These are phyloP conservation scores for rapeseed (Brassica napus) DNA, from an alignment of 345 rosid genomes.

Conservation along the genomic window DNA sequence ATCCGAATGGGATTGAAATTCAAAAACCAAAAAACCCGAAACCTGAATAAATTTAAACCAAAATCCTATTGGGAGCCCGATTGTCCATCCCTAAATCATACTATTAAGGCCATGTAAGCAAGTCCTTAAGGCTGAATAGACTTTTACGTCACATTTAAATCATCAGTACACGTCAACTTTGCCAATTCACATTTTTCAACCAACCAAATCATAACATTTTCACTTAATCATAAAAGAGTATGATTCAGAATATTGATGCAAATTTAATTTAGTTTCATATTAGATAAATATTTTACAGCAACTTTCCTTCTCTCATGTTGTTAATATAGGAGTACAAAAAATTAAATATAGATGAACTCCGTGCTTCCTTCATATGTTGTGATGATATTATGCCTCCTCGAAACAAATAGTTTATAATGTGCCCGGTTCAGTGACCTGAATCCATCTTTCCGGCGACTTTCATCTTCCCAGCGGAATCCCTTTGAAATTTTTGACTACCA, in stretches of 20 bases:
- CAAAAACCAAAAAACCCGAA: too few species aligned
- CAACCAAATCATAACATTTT: too few species aligned
- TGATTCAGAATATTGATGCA: conserved; percentile 27
- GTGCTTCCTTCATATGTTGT: conserved; percentile 28
- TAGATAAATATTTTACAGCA: background rate
- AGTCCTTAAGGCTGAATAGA: too few species aligned
- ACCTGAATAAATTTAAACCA: too few species aligned
- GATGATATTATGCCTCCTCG: background rate
- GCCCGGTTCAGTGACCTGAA: conserved; percentile 11
- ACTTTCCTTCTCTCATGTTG: conserved; percentile 9
- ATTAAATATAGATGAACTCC: conserved; percentile 17
- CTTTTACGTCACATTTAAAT: too few species aligned
- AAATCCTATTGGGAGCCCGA: too few species aligned
- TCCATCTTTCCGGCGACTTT: conserved; percentile 20
- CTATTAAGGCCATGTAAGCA: too few species aligned
- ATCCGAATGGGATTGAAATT: too few species aligned
- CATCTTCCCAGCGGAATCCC: conserved; percentile 9
- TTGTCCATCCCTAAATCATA: too few species aligned
- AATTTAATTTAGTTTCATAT: background rate
- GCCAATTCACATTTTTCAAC: too few species aligned
- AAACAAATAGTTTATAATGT: conserved; percentile 7
- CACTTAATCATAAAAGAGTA: background rate
- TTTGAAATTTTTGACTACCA: background rate
- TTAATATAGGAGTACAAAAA: background rate
- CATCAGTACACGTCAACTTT: too few species aligned